Conservation (phyloP, 495 filamentous ascomycete genomes). For the Neurospora africana region DNA sequence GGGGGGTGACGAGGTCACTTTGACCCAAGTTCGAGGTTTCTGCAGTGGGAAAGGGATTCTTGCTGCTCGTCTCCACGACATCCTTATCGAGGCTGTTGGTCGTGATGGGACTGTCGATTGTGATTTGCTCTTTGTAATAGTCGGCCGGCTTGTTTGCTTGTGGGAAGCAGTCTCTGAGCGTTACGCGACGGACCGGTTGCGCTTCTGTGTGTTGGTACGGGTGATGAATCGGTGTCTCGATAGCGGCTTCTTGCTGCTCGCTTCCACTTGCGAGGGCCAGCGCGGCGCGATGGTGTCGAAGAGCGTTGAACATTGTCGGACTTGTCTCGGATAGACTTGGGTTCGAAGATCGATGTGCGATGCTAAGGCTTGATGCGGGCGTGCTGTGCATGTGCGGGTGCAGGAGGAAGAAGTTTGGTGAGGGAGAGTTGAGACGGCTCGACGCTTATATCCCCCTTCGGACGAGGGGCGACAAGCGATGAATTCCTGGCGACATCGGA, state of each 20-base stretch:
- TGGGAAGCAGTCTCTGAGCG: too few species aligned
- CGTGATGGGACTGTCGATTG: too few species aligned
- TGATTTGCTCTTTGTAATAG: too few species aligned
- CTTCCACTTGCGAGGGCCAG: neutral
- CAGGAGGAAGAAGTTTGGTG: neutral
- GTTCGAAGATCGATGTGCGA: neutral
- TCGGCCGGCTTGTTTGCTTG: too few species aligned
- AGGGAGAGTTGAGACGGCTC: neutral
- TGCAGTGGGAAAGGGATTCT: neutral
- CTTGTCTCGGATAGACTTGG: too few species aligned
- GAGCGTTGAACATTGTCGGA: neutral
- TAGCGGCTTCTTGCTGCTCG: neutral
- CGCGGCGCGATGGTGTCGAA: neutral
- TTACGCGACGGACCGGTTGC: neutral
- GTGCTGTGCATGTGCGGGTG: neutral
- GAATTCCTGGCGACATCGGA: neutral
- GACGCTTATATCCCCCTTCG: neutral
- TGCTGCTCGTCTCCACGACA: neutral
- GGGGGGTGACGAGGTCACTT: too few species aligned
- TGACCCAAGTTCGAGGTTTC: too few species aligned
- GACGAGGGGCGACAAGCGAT: neutral
- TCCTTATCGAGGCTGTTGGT: neutral
- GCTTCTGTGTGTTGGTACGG: neutral
- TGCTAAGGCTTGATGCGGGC: neutral
- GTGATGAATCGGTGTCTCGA: accelerated